Base-by-base conservation (phyloP, 2,329 filamentous ascomycete species). In the Colletotrichum cereale region DNA sequence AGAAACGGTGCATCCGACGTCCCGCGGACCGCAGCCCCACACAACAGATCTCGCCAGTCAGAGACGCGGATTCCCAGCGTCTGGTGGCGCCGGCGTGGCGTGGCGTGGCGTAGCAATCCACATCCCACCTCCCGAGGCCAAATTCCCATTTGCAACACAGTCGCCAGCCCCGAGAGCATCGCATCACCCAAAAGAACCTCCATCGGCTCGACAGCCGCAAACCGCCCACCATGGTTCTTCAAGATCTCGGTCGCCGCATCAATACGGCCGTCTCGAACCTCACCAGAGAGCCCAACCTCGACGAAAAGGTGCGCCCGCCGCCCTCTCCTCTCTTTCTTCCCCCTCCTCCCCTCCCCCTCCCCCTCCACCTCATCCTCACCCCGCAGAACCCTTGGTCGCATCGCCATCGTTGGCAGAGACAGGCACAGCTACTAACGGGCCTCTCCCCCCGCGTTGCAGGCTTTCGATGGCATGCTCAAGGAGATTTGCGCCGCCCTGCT, bases 201-300 rank as follows among this genome's bases (percentile, higher is more conserved):
- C 58, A 66, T 55, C 73, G 73, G 73, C 73, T 73, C 66, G 31
- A 53, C n/a, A 74, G 73, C 73, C 71, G 73, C 73, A 73, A 65
- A 31, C 64, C 71, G 61, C 64, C 48, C 74, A 80, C 79, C 80
- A 99, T 99, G 96, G 96, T 99, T 88, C 93, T 99, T 80, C 95
- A 97, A 91, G 96, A 99, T 89, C 90, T 99, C 72, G 96, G 96
- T 78, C 95, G 96, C 87, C 96, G 96, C 85, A 98, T 99, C 83
- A 98, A 98, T 85, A 90, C 94, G 87, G 96, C 96, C 78, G 93
- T 99, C 85, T 93, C 91, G 74, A 96, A 98, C 85, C 88, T 98
- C 78, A 97, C 96, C 72, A 89, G 96, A 79, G 94, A 96, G 70
- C 93, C 91, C 75, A 98, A 97, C 79, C 90, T 98, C 77, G 96